Conservation (phyloP, 371 early-diverging fungal species). For the Mucor indicus region DNA sequence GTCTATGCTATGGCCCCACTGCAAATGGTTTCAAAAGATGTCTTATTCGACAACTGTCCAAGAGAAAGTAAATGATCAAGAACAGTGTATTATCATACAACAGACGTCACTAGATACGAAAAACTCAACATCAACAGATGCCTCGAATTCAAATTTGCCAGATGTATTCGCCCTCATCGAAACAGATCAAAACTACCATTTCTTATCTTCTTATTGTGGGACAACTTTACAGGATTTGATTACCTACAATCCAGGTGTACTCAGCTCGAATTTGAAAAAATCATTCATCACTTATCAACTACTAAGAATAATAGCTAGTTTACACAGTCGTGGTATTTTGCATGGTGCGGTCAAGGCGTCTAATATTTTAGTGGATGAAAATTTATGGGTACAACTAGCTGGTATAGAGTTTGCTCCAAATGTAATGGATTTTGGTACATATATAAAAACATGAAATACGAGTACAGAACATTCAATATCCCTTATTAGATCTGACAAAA, state of each 20-base stretch:
- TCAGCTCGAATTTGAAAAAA: constrained; percentile 60
- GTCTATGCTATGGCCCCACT: constrained; percentile 41
- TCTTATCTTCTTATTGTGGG: constrained; percentile 55
- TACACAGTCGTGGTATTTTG: constrained; percentile 55
- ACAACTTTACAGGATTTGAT: constrained; percentile 62
- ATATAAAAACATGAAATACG: background rate
- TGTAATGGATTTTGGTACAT: constrained; percentile 26
- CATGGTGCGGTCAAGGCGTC: constrained; percentile 62
- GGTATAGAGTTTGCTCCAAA: constrained; percentile 55
- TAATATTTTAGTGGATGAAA: constrained; percentile 64
- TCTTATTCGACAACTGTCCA: background rate
- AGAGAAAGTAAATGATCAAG: background rate
- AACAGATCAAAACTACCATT: constrained; percentile 53
- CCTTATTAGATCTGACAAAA: constrained; percentile 18
- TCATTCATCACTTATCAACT: constrained; percentile 61
- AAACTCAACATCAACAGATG: constrained; percentile 1
- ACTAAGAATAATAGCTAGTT: constrained; percentile 45
- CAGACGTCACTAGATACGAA: background rate
- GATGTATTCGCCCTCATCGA: constrained; percentile 61
- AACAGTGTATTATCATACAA: constrained; percentile 21
- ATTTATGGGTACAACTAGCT: constrained; percentile 59
- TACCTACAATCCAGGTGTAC: constrained; percentile 61
- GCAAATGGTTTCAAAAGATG: constrained; percentile 27
- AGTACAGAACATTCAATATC: no score
- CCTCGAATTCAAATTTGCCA: constrained; percentile 50